phyloP scores from a whole-genome alignment of 345 rosid genomes.

The Hypericum perforatum region DNA sequence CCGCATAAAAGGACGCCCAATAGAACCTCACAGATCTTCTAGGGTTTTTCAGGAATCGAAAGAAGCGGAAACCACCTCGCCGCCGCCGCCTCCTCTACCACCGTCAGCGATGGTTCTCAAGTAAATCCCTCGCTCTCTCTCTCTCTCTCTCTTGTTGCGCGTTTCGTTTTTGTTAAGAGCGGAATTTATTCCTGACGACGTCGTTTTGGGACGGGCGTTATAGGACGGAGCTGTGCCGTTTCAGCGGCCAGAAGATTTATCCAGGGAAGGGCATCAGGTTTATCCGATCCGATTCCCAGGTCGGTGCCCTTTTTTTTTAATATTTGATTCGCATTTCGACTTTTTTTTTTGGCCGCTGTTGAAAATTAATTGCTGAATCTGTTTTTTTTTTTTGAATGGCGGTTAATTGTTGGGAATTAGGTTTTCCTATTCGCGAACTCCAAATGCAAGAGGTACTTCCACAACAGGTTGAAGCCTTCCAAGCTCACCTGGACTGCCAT shows the following conservation, averaged over 20 bases:
- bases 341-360: not conserved
- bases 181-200: not conserved
- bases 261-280: constrained; percentile 25
- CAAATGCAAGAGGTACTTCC: constrained; percentile 31
- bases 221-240: constrained; percentile 25
- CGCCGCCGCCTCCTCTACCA: no score
- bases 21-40: no score
- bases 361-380: not conserved
- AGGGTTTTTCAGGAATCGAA: no score
- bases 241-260: constrained; percentile 26
- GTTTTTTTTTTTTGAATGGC: not conserved
- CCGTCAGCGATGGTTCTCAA: no score
- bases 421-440: constrained; percentile 28
- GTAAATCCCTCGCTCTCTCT: no score
- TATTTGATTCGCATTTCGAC: not conserved
- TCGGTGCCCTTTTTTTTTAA: not conserved
- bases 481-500: constrained; percentile 31
- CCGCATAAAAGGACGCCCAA: no score
- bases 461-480: constrained; percentile 28
- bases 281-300: constrained; percentile 25
- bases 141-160: no score
- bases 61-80: no score
- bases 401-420: constrained; percentile 5
- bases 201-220: not conserved
- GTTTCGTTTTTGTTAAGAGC: not conserved